Evolutionary conservation across 495 filamentous ascomycete genomes (phyloP).

Genomic region (Podospora pseudocomata): DNA sequence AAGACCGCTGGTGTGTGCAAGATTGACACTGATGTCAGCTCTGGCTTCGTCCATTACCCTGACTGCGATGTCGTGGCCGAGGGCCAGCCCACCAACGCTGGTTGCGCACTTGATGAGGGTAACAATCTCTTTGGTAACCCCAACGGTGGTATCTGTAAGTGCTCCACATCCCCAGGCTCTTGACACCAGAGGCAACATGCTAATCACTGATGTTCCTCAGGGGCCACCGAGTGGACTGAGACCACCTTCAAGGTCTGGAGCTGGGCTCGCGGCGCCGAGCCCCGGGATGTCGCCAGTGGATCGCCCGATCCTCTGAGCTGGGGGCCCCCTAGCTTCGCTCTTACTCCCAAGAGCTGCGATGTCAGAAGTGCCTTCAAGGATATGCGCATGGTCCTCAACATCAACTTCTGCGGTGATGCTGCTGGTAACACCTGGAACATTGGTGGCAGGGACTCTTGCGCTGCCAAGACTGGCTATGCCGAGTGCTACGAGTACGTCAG

Average conservation of each 20-base stretch:
- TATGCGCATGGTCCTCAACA: slow-evolving; percentile 47
- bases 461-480: slow-evolving; percentile 13
- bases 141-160: slow-evolving; percentile 58
- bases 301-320: slow-evolving; percentile 61
- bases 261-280: slow-evolving; percentile 56
- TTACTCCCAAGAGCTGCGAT: slow-evolving; percentile 39
- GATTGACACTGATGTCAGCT: slow-evolving; percentile 45
- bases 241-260: slow-evolving; percentile 68
- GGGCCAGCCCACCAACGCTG: slow-evolving; percentile 31
- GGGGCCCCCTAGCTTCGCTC: slow-evolving; percentile 60
- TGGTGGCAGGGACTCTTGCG: slow-evolving; percentile 25
- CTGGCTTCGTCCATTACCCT: slow-evolving; percentile 42
- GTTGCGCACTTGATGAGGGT: slow-evolving; percentile 35
- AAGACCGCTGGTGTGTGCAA: slow-evolving; percentile 55
- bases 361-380: slow-evolving; percentile 43
- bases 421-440: slow-evolving; percentile 32
- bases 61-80: slow-evolving; percentile 53
- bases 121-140: slow-evolving; percentile 59
- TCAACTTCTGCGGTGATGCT: slow-evolving; percentile 49
- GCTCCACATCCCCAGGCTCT: neutral
- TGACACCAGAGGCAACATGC: neutral
- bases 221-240: slow-evolving; percentile 70
- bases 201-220: slow-evolving; percentile 11
- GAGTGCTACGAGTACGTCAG: slow-evolving; percentile 58
- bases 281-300: slow-evolving; percentile 45